These are phyloP conservation scores for Cinnamomum micranthum DNA, from an alignment of 164 flowering plant genomes.

Conservation along the genomic window DNA sequence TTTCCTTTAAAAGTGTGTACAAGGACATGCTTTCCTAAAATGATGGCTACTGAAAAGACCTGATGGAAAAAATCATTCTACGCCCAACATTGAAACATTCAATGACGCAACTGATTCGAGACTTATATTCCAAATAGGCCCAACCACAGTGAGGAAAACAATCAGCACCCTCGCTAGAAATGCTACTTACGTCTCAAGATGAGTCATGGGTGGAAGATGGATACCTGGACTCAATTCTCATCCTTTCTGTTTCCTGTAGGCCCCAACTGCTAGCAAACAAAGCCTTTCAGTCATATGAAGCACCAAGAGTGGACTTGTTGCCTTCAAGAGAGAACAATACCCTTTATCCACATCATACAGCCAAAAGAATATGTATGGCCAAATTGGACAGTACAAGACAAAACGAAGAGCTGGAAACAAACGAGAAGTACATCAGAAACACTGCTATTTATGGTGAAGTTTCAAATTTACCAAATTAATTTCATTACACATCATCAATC, in stretches of 20 bases:
- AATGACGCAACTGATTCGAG: no score
- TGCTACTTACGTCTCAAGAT: constrained; percentile 3
- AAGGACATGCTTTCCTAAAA: neutral
- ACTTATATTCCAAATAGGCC: neutral
- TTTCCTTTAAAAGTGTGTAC: neutral
- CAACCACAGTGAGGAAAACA: neutral
- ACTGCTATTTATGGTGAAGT: no score
- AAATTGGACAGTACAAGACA: neutral
- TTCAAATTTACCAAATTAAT: no score
- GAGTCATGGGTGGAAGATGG: constrained; percentile 33
- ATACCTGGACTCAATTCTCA: constrained; percentile 86
- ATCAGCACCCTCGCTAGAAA: neutral
- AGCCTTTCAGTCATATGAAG: constrained; percentile 64
- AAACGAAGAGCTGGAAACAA: no score
- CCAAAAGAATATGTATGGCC: neutral
- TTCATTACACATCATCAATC: no score
- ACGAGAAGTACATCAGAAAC: no score
- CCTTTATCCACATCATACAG: neutral
- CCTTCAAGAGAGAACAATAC: constrained; percentile 25
- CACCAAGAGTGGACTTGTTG: constrained; percentile 42
- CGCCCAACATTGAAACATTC: neutral
- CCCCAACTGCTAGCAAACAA: constrained; percentile 71
- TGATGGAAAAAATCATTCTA: neutral
- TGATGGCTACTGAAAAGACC: neutral
- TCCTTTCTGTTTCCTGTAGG: constrained; percentile 67